Conservation (phyloP, 2,329 filamentous ascomycete genomes). For the Lizonia empirigonia region DNA sequence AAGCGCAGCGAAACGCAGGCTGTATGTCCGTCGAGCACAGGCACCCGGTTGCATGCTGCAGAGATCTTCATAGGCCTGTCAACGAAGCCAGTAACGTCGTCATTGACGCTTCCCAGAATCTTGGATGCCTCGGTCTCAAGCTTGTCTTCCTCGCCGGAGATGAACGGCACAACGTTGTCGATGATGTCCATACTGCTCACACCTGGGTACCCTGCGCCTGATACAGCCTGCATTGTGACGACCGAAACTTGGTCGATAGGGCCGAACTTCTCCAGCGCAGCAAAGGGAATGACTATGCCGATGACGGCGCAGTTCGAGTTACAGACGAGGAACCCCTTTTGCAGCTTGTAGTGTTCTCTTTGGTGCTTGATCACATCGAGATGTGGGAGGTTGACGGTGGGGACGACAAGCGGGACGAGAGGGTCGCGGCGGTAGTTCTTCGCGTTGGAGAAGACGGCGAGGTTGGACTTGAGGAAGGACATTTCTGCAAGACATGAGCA, state of each 20-base stretch:
- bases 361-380: conserved; percentile 90
- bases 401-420: conserved; percentile 89
- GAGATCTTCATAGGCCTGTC: conserved; percentile 80
- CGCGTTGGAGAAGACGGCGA: conserved; percentile 95
- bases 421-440: conserved; percentile 96
- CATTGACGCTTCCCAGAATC: conserved; percentile 80
- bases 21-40: conserved; percentile 94
- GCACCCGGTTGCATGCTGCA: conserved; percentile 89
- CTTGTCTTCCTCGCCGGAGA: conserved; percentile 94
- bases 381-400: conserved; percentile 90
- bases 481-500: conserved; percentile 61
- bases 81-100: conserved; percentile 72
- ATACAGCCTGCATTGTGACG: conserved; percentile 94
- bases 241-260: conserved; percentile 77
- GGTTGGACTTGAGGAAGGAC: conserved; percentile 85
- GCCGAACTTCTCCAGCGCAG: conserved; percentile 84
- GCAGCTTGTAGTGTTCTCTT: conserved; percentile 70
- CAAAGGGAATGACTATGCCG: conserved; percentile 92
- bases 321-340: conserved; percentile 92
- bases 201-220: conserved; percentile 87
- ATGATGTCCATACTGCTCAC: conserved; percentile 93
- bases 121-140: conserved; percentile 93
- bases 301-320: conserved; percentile 99
- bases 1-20: conserved; percentile 92
- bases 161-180: conserved; percentile 95